Conservation (phyloP, 306 rosid genomes). For the Sindora glabra region DNA sequence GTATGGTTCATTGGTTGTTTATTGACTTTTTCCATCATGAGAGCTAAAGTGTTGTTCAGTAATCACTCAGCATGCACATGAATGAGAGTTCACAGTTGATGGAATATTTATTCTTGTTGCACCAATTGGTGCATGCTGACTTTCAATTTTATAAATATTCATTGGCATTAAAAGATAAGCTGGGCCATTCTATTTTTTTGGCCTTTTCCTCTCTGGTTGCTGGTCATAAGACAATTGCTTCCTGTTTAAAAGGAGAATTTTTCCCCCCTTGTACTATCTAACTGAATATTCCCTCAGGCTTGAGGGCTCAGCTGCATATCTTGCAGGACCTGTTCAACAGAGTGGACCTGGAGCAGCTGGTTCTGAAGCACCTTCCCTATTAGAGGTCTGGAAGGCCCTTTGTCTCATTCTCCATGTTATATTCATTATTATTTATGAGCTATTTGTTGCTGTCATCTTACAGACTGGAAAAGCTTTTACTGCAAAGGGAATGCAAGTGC, state of each 20-base stretch:
- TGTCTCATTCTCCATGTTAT: not conserved
- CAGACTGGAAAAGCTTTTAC: conserved; percentile 94
- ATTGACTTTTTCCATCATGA: not conserved
- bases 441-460: conserved; percentile 19
- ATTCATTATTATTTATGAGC: conserved; percentile 13
- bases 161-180: no score
- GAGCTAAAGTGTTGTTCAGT: no score
- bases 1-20: conserved; percentile 36
- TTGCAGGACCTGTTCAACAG: conserved; percentile 55
- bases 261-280: not conserved
- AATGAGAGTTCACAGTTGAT: no score
- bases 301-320: conserved; percentile 79
- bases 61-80: no score
- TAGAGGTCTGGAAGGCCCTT: conserved; percentile 69
- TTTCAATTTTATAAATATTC: no score
- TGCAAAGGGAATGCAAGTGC: conserved; percentile 95
- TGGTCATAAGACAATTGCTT: not conserved
- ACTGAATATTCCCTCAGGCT: conserved; percentile 52
- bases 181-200: no score
- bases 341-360: conserved; percentile 45
- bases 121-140: no score
- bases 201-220: not conserved
- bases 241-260: not conserved
- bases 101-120: no score
- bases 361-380: conserved; percentile 62